A percentile compares a stretch with the other conserved stretches of the same genome.
phyloP scores from a whole-genome alignment of 441 rosid species.

The Erysimum cheiri region DNA sequence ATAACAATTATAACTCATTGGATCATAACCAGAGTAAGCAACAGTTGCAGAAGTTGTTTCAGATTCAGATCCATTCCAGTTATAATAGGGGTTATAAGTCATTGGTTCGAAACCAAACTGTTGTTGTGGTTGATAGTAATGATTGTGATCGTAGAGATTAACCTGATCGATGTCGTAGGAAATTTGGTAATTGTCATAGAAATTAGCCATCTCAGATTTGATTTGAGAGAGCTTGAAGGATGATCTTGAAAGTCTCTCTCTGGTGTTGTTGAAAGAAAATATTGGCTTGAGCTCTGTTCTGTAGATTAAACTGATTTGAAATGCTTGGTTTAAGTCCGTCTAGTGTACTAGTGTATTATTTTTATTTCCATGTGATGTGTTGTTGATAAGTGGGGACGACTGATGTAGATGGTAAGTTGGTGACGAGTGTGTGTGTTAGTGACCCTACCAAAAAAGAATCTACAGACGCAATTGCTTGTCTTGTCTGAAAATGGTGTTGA shows the following conservation, averaged over 20 bases:
- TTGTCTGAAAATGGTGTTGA: conserved; percentile 16
- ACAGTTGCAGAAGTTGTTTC: conserved; percentile 26
- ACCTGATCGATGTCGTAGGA: conserved; percentile 39
- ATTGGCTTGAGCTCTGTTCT: background rate
- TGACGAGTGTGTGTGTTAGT: conserved; percentile 35
- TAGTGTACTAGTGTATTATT: conserved; percentile 12
- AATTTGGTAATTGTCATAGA: conserved; percentile 36
- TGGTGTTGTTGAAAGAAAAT: conserved; percentile 7
- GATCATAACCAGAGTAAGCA: conserved; percentile 47
- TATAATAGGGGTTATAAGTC: conserved; percentile 26
- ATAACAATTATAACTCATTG: conserved; percentile 29
- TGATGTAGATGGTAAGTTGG: conserved; percentile 25
- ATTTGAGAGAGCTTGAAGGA: conserved; percentile 25
- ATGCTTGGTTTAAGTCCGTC: conserved; percentile 38
- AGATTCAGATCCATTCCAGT: conserved; percentile 38
- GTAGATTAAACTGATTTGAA: conserved; percentile 28
- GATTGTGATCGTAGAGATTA: conserved; percentile 35
- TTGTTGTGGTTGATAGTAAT: conserved; percentile 25
- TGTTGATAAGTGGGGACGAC: conserved; percentile 42
- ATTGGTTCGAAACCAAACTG: conserved; percentile 18
- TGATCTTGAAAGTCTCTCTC: conserved; percentile 16
- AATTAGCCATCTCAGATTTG: conserved; percentile 32
- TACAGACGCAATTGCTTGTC: conserved; percentile 26
- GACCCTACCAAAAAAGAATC: conserved; percentile 37
- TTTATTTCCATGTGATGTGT: conserved; percentile 42